These are phyloP conservation scores for Periconia digitata DNA, from an alignment of 2,329 filamentous ascomycete species.

Conservation along the genomic window DNA sequence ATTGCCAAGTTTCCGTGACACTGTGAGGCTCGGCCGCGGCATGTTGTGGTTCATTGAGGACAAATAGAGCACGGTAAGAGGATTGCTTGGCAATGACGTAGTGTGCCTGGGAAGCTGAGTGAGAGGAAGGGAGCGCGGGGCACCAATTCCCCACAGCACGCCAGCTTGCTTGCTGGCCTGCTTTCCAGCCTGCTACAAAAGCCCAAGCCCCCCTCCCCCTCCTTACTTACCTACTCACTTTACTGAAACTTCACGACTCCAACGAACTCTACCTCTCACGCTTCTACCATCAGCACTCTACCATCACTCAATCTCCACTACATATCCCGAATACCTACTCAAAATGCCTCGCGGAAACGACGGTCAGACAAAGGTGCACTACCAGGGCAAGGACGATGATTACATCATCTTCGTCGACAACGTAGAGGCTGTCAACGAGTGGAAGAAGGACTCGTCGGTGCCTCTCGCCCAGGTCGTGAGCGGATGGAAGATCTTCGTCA, in stretches of 20 bases:
- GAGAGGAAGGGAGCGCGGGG: conserved; percentile 1
- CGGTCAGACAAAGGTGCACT: conserved; percentile 75
- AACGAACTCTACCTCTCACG: background rate
- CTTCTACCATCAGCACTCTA: background rate
- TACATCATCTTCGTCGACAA: conserved; percentile 68
- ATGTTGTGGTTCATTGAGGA: background rate
- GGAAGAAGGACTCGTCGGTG: conserved; percentile 76
- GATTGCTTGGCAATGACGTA: conserved; percentile 39
- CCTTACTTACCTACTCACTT: background rate
- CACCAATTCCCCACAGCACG: too few relatives aligned
- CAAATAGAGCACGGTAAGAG: conserved; percentile 8
- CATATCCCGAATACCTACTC: background rate
- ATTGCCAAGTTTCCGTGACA: background rate
- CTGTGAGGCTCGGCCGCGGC: conserved; percentile 4
- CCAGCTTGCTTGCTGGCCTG: conserved; percentile 4
- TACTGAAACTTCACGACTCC: conserved; percentile 12
- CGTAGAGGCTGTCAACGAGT: conserved; percentile 69
- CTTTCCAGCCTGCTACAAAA: conserved; percentile 38
- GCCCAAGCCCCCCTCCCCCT: conserved; percentile 4
- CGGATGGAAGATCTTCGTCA: conserved; percentile 85
- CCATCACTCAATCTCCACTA: conserved; percentile 1
- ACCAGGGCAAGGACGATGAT: conserved; percentile 73
- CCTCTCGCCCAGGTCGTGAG: conserved; percentile 84
- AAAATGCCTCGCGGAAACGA: conserved; percentile 53
- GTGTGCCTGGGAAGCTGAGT: background rate